Evolutionary conservation across 2,329 filamentous ascomycete genomes (phyloP).

Genomic region (Plenodomus lindquistii): DNA sequence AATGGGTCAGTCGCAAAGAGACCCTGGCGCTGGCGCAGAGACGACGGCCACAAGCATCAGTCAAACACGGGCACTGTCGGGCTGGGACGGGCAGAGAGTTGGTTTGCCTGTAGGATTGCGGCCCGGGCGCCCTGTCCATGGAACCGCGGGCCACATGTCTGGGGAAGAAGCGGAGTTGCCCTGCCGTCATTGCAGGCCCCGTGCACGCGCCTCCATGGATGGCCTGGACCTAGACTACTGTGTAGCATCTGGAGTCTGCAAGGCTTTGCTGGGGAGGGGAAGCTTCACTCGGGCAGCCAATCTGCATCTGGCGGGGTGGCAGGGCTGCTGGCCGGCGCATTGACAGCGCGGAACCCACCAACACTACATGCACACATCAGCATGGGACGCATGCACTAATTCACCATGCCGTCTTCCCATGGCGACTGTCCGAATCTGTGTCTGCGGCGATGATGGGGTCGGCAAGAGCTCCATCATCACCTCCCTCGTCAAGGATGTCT

Average conservation of each 20-base stretch:
- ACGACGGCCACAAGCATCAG: no score
- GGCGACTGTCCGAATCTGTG: constrained; percentile 79
- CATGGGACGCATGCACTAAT: not conserved
- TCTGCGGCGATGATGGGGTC: constrained; percentile 87
- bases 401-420: constrained; percentile 24
- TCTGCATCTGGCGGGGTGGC: constrained; percentile 8
- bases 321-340: constrained; percentile 4
- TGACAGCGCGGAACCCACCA: not conserved
- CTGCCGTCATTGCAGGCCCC: not conserved
- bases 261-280: not conserved
- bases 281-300: constrained; percentile 4
- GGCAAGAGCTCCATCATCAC: constrained; percentile 69
- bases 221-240: no score
- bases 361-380: no score
- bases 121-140: not conserved
- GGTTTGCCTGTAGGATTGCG: not conserved
- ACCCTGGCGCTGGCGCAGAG: constrained; percentile 14
- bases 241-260: no score
- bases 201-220: not conserved
- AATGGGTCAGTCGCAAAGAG: constrained; percentile 17
- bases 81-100: constrained; percentile 1
- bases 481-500: constrained; percentile 94
- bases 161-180: constrained; percentile 12
- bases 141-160: constrained; percentile 11
- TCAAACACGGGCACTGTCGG: constrained; percentile 13